Base-by-base conservation (phyloP, 2,329 filamentous ascomycete genomes). In the Trichophyton schoenleinii region DNA sequence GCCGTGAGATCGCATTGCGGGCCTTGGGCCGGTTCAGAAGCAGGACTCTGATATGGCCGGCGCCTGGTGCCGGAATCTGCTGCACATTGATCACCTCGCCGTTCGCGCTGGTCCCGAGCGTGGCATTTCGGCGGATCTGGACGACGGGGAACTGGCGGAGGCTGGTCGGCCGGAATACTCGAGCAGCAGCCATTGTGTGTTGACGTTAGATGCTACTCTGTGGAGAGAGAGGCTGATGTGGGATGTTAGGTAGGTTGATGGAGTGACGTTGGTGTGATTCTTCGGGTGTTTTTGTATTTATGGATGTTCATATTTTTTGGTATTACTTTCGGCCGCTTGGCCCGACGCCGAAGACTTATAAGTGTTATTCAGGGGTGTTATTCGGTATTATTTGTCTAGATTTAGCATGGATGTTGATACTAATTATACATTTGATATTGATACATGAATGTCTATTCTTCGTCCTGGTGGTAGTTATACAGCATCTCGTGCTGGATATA, bases 1-100 rank as follows among this genome's bases (percentile, higher is more conserved):
- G 83, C 62, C 80, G 82, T 0, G 91, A 97, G 70, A 99, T 88
- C 66, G 94, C 94, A 75, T 99, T 99, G 70, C 92, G 88, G 41
- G 91, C 87, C 7, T 82, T 74, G 0, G 91, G 91, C 3, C 91
- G 83, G 77, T 96, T 94, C 66, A 99, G 82, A 64, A 92, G 87
- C 61, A 97, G 84, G 66, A 97, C 82, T 63, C 90, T 87, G 75
- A 97, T 94, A 76, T 87, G 87, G 66, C 92, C 94, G 18, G 84
- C 84, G 70, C 87, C 83, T 0, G 90, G 86, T 2, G 91, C 88
- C 49, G 88, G 87, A 57, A 96, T 76, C 73, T 87, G 85, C 63
- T 84, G 86, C 66, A 89, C 81, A 70, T 86, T 85, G 74, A 95
- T 74, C 59, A 75, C 69, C 7, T 70, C 69, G 49, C 73, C 69